Evolutionary conservation across 2,329 filamentous ascomycete genomes (phyloP).

Genomic region (Colletotrichum sidae): DNA sequence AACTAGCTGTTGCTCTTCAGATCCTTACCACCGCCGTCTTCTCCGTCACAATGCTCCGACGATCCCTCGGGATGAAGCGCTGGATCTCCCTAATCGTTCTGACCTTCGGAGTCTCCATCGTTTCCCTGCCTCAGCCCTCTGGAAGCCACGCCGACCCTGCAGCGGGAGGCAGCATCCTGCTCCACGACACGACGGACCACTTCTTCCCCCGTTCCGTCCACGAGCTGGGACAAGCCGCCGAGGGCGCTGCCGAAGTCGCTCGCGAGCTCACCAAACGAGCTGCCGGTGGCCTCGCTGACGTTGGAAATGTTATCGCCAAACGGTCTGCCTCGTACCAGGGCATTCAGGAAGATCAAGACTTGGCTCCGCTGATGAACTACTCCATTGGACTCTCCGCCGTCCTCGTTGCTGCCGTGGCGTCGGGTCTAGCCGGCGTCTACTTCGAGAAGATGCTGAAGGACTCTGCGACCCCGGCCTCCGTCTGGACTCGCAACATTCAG

Average conservation of each 20-base stretch:
- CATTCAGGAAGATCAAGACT: constrained; percentile 75
- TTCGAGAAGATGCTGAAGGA: constrained; percentile 95
- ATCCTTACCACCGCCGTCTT: constrained; percentile 92
- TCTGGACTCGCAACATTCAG: constrained; percentile 97
- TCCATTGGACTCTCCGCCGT: constrained; percentile 84
- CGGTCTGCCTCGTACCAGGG: constrained; percentile 92
- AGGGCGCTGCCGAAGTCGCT: constrained; percentile 60
- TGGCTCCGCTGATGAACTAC: constrained; percentile 74
- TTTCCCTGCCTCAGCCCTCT: constrained; percentile 73
- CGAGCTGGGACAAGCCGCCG: constrained; percentile 71
- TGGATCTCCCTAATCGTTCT: constrained; percentile 86
- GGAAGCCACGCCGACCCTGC: constrained; percentile 59
- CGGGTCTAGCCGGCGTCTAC: constrained; percentile 86
- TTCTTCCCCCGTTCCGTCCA: constrained; percentile 85
- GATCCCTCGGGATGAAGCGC: constrained; percentile 76
- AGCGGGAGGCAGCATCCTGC: constrained; percentile 67
- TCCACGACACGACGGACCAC: constrained; percentile 72
- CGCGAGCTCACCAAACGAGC: constrained; percentile 62
- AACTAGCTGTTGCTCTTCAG: constrained; percentile 46
- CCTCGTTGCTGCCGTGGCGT: constrained; percentile 80
- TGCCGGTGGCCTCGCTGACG: constrained; percentile 48
- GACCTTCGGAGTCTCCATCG: constrained; percentile 84
- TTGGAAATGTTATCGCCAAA: constrained; percentile 61
- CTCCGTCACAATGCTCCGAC: constrained; percentile 80
- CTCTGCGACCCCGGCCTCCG: constrained; percentile 71